A percentile compares a stretch with the other conserved stretches of the same genome.
phyloP scores from a whole-genome alignment of 306 rosid species.

The Cicer pinnatifidum region DNA sequence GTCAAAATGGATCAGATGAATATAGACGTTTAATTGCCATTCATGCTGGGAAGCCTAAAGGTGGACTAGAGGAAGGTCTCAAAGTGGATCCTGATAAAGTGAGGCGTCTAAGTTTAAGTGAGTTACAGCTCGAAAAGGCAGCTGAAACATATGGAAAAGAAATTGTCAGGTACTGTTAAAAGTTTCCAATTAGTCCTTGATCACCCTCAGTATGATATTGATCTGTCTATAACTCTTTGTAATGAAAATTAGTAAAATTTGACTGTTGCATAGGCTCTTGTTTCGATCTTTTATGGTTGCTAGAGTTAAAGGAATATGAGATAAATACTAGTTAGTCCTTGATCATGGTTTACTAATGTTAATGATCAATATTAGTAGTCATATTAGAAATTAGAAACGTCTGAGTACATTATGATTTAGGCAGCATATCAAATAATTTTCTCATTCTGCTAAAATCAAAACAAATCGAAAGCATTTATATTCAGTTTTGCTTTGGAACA shows the following conservation, averaged over 20 bases:
- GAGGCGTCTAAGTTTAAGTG: slow-evolving; percentile 93
- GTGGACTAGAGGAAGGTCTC: slow-evolving; percentile 80
- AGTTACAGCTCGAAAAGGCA: slow-evolving; percentile 84
- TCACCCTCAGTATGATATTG: slow-evolving; percentile 17
- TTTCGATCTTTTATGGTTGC: too few relatives aligned
- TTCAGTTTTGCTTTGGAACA: slow-evolving; percentile 18
- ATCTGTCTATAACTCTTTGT: slow-evolving; percentile 32
- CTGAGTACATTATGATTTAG: slow-evolving; percentile 14
- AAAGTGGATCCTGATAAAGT: slow-evolving; percentile 86
- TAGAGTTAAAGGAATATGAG: too few relatives aligned
- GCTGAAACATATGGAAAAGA: slow-evolving; percentile 69
- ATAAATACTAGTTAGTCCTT: too few relatives aligned
- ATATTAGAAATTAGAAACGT: not conserved
- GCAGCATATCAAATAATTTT: slow-evolving; percentile 34
- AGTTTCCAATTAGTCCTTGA: slow-evolving; percentile 21
- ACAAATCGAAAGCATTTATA: not conserved
- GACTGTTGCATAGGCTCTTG: too few relatives aligned
- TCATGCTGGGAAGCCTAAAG: slow-evolving; percentile 99
- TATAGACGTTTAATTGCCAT: slow-evolving; percentile 84
- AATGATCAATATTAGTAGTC: not conserved
- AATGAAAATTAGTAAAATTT: slow-evolving; percentile 15
- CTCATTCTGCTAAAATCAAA: not conserved
- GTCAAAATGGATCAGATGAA: slow-evolving; percentile 60
- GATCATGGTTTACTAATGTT: not conserved
- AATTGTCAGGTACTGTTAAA: slow-evolving; percentile 69